phyloP scores from a whole-genome alignment of 768 basidiomycete species.

The Boletus barrowsii region DNA sequence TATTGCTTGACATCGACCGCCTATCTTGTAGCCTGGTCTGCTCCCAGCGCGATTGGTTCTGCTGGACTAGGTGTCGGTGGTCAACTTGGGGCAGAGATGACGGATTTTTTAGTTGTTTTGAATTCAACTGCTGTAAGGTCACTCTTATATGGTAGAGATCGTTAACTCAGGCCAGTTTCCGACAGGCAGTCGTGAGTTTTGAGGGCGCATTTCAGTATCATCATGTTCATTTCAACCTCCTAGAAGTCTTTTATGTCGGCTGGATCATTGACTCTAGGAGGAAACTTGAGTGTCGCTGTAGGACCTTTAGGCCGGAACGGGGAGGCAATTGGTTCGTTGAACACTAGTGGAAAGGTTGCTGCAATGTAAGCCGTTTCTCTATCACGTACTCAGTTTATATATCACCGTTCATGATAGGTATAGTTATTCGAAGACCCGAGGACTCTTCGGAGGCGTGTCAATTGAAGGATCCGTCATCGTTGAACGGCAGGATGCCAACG shows the following conservation, averaged over 20 bases:
- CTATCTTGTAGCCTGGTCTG: conserved; percentile 85
- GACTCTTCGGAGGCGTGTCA: conserved; percentile 90
- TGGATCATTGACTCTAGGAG: conserved; percentile 86
- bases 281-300: conserved; percentile 84
- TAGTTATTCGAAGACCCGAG: conserved; percentile 88
- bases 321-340: conserved; percentile 83
- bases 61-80: conserved; percentile 88
- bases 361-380: conserved; percentile 63
- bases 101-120: conserved; percentile 86
- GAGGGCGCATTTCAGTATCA: background rate
- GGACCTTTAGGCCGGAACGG: conserved; percentile 93
- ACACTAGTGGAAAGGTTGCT: conserved; percentile 80
- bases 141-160: conserved; percentile 1
- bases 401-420: conserved; percentile 48
- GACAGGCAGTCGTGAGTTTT: conserved; percentile 59
- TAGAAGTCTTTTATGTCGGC: conserved; percentile 91
- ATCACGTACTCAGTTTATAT: background rate
- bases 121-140: conserved; percentile 71
- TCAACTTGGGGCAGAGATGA: conserved; percentile 82
- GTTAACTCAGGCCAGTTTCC: conserved; percentile 1
- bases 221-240: conserved; percentile 15
- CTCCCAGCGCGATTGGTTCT: conserved; percentile 92
- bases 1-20: background rate
- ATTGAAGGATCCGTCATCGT: conserved; percentile 88
- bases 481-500: conserved; percentile 91